Percentiles rank a stretch among this genome's conserved stretches.
phyloP scores from a whole-genome alignment of 2,329 filamentous ascomycete genomes.

The Fusarium succisae region DNA sequence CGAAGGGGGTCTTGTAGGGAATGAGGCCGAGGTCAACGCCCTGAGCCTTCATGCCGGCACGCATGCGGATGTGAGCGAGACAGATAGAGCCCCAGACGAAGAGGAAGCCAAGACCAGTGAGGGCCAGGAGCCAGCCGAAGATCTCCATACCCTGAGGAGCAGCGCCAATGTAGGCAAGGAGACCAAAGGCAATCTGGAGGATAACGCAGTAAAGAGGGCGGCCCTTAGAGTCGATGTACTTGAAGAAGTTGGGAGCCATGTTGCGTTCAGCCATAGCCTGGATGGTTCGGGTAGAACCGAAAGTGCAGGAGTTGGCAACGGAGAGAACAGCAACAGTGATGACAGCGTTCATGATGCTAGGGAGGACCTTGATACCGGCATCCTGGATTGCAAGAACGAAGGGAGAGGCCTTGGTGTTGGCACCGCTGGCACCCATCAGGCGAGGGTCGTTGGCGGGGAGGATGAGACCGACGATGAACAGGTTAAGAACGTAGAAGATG shows the following conservation, averaged over 20 bases:
- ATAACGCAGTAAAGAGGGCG: slow-evolving; percentile 79
- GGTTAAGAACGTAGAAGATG: slow-evolving; percentile 87
- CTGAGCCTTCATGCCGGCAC: slow-evolving; percentile 74
- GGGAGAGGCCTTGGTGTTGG: slow-evolving; percentile 80
- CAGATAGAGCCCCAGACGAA: slow-evolving; percentile 90
- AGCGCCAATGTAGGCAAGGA: slow-evolving; percentile 81
- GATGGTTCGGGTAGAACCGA: slow-evolving; percentile 89
- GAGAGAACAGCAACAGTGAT: slow-evolving; percentile 92
- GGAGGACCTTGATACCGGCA: slow-evolving; percentile 81
- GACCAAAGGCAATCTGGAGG: slow-evolving; percentile 72
- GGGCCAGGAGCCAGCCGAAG: slow-evolving; percentile 82
- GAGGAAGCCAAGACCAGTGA: slow-evolving; percentile 78
- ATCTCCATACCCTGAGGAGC: slow-evolving; percentile 67
- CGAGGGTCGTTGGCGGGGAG: slow-evolving; percentile 75
- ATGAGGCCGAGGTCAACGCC: slow-evolving; percentile 78
- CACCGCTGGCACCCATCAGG: slow-evolving; percentile 66
- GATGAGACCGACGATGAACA: slow-evolving; percentile 82
- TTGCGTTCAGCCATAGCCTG: slow-evolving; percentile 89
- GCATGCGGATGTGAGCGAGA: slow-evolving; percentile 89
- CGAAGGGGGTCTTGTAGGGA: slow-evolving; percentile 82
- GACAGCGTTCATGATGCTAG: slow-evolving; percentile 91
- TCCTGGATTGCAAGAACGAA: slow-evolving; percentile 93
- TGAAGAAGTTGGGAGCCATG: slow-evolving; percentile 80
- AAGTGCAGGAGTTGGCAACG: slow-evolving; percentile 91
- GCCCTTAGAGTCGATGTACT: slow-evolving; percentile 84